Evolutionary conservation across 106 monocot species (phyloP).

Genomic region (Dioscorea zingiberensis): DNA sequence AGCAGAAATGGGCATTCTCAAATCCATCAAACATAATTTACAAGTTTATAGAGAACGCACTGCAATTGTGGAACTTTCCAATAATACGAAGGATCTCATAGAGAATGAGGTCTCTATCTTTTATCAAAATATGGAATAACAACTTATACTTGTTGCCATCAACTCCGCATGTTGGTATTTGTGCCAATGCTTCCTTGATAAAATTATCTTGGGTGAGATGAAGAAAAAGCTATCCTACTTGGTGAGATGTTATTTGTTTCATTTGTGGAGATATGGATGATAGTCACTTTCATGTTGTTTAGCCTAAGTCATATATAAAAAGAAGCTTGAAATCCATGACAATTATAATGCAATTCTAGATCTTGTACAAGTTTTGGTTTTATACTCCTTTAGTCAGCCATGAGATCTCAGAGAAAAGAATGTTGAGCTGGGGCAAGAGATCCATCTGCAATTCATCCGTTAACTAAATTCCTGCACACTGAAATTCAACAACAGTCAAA

Average conservation of each 20-base stretch:
- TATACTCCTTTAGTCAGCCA: not conserved
- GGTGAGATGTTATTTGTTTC: no score
- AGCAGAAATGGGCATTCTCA: no score
- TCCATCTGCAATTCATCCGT: constrained; percentile 88
- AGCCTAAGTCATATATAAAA: no score
- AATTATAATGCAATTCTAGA: not conserved
- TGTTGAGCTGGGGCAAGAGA: constrained; percentile 96
- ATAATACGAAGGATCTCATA: constrained; percentile 68
- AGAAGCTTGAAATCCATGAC: no score
- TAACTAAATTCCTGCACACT: no score
- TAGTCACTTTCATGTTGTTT: not conserved
- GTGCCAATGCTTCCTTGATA: not conserved
- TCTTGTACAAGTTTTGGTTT: not conserved
- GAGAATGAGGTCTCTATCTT: constrained; percentile 83
- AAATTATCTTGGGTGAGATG: not conserved
- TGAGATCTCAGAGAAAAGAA: constrained; percentile 46
- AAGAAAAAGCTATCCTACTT: no score
- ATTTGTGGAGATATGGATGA: not conserved
- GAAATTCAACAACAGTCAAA: no score
- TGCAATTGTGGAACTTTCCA: constrained; percentile 54
- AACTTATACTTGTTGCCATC: constrained; percentile 76
- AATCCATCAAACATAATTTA: no score
- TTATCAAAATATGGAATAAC: constrained; percentile 63
- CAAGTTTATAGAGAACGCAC: no score
- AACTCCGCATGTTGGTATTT: constrained; percentile 65